These are phyloP conservation scores for Trypanosoma rangeli DNA, from an alignment of 208 protist species.

Conservation along the genomic window DNA sequence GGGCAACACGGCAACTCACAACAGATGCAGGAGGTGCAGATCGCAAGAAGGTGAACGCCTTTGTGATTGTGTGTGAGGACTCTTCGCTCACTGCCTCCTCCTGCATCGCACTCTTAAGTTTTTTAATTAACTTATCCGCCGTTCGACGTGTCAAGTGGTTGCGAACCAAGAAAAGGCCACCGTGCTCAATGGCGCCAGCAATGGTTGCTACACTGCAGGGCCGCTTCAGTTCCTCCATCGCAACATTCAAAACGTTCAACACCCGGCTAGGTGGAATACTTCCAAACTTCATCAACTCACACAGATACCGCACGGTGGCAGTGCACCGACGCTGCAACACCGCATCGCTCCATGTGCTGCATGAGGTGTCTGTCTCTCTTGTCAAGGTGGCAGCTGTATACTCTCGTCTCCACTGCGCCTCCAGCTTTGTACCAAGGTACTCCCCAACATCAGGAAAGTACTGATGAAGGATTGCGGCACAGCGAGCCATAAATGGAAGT, in stretches of 20 bases:
- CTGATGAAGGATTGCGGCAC: slow-evolving; percentile 19
- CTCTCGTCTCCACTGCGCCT: slow-evolving; percentile 15
- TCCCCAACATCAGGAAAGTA: slow-evolving; percentile 26
- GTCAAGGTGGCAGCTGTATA: background rate
- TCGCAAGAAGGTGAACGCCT: slow-evolving; percentile 3
- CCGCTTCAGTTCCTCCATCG: slow-evolving; percentile 15
- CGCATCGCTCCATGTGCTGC: background rate
- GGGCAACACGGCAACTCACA: background rate
- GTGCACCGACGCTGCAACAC: background rate
- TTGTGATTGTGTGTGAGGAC: background rate
- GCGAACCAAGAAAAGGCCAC: slow-evolving; percentile 26
- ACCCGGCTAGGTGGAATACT: slow-evolving; percentile 6
- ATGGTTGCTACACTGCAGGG: slow-evolving; percentile 2
- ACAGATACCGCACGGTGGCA: slow-evolving; percentile 14
- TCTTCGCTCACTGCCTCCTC: slow-evolving; percentile 1
- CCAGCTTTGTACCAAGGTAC: slow-evolving; percentile 5
- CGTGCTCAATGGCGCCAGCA: slow-evolving; percentile 8
- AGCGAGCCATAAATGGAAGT: slow-evolving; percentile 18
- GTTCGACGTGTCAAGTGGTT: slow-evolving; percentile 6
- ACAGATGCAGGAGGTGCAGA: background rate
- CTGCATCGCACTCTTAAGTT: slow-evolving; percentile 1
- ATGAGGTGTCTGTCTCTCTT: background rate
- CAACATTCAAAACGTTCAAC: slow-evolving; percentile 3
- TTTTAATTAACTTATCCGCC: slow-evolving; percentile 11
- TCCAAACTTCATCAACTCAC: slow-evolving; percentile 32